A percentile compares a stretch with the other conserved stretches of the same genome.
Conservation (phyloP, 164 flowering plant genomes). For the Protea cynaroides region DNA sequence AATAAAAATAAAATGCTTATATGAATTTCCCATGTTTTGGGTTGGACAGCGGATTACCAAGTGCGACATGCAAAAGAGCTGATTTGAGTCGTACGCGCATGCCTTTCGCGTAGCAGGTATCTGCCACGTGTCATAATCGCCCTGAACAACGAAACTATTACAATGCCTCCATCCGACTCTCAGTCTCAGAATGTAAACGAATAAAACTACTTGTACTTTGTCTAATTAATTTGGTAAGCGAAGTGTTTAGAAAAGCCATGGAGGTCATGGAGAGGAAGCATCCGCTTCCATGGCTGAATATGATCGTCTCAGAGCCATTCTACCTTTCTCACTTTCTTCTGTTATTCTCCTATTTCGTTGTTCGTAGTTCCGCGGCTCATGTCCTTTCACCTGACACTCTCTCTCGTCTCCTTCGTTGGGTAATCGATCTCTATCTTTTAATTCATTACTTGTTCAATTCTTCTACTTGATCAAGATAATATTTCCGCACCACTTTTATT, state of each 20-base stretch:
- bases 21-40: too few species aligned
- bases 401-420: conserved; percentile 53
- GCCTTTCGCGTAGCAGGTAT: too few species aligned
- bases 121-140: too few species aligned
- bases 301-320: conserved; percentile 60
- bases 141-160: too few species aligned
- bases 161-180: too few species aligned
- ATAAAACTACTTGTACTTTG: too few species aligned
- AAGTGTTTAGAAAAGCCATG: not conserved
- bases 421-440: conserved; percentile 17
- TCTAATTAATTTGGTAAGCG: too few species aligned
- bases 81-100: too few species aligned
- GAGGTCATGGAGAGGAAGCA: conserved; percentile 26
- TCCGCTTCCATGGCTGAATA: conserved; percentile 41
- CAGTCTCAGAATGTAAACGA: too few species aligned
- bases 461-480: not conserved
- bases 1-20: too few species aligned
- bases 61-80: too few species aligned
- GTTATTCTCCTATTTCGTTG: conserved; percentile 73
- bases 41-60: too few species aligned
- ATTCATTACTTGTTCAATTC: not conserved
- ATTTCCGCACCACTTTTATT: not conserved
- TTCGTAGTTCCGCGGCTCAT: conserved; percentile 50
- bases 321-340: conserved; percentile 57
- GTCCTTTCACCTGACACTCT: conserved; percentile 43